Percentiles rank a stretch among this genome's conserved stretches.
Conservation (phyloP, 2,329 filamentous ascomycete genomes). For the Calonectria pteridis region DNA sequence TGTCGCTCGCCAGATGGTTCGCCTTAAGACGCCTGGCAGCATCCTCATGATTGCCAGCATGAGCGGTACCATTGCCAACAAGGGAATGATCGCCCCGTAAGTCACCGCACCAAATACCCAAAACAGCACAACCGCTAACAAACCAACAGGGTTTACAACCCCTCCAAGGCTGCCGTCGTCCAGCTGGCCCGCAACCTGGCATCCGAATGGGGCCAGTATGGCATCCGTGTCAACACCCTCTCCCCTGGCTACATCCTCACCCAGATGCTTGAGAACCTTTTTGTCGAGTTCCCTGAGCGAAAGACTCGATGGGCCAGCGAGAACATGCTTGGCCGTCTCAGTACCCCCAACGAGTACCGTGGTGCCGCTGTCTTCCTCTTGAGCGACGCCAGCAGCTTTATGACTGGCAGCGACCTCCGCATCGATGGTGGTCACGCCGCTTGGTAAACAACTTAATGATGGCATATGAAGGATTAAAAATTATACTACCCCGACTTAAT, state of each 20-base stretch:
- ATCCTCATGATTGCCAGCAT: constrained; percentile 78
- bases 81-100: constrained; percentile 70
- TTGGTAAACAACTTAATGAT: constrained; percentile 57
- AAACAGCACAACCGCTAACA: background rate
- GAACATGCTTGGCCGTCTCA: constrained; percentile 84
- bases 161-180: constrained; percentile 80
- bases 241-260: constrained; percentile 86
- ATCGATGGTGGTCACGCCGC: constrained; percentile 79
- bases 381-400: constrained; percentile 77
- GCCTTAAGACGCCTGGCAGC: constrained; percentile 68
- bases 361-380: constrained; percentile 80
- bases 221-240: constrained; percentile 85
- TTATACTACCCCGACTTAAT: background rate
- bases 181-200: constrained; percentile 80
- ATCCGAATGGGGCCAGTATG: constrained; percentile 77
- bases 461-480: background rate
- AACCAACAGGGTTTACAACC: constrained; percentile 74
- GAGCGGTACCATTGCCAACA: constrained; percentile 76
- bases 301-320: constrained; percentile 79
- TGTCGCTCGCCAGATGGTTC: constrained; percentile 81
- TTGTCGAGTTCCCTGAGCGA: constrained; percentile 79
- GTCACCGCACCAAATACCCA: constrained; percentile 41
- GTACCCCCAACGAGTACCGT: constrained; percentile 76
- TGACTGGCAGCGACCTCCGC: constrained; percentile 79
- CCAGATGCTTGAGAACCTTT: constrained; percentile 85